Evolutionary conservation across 2,329 filamentous ascomycete genomes (phyloP).

Genomic region (Fusarium humuli): DNA sequence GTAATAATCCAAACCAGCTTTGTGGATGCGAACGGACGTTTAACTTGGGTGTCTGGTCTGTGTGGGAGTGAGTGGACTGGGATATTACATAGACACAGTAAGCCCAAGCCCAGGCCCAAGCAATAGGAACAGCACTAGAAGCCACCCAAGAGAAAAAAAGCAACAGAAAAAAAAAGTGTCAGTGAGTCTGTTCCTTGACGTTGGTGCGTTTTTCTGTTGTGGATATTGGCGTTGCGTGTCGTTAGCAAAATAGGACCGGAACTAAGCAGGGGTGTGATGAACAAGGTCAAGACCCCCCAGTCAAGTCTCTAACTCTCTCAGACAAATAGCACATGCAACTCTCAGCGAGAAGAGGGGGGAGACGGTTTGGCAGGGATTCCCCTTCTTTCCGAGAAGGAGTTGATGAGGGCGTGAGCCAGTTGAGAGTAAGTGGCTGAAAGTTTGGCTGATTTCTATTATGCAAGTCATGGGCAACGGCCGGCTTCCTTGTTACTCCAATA

Average conservation of each 20-base stretch:
- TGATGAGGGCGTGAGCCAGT: constrained; percentile 10
- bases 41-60: constrained; percentile 8
- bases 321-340: constrained; percentile 25
- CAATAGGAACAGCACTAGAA: constrained; percentile 19
- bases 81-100: constrained; percentile 5
- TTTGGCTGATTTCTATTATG: constrained; percentile 32
- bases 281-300: constrained; percentile 11
- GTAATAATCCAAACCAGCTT: constrained; percentile 43
- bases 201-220: constrained; percentile 4
- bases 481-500: not conserved
- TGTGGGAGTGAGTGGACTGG: constrained; percentile 24
- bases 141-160: constrained; percentile 29
- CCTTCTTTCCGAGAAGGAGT: not conserved
- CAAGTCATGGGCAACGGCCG: constrained; percentile 34
- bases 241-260: constrained; percentile 12
- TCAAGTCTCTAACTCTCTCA: constrained; percentile 42
- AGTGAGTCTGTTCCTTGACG: constrained; percentile 24
- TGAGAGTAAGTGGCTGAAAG: constrained; percentile 22
- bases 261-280: constrained; percentile 32
- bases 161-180: constrained; percentile 13
- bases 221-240: constrained; percentile 34
- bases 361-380: not conserved
- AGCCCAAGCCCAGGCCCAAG: constrained; percentile 30
- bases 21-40: constrained; percentile 36
- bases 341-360: constrained; percentile 1